Evolutionary conservation across 1,284 basidiomycete genomes (phyloP), one percentile per base, ranked within the genome.

Genomic region (Schizophyllum commune): DNA sequence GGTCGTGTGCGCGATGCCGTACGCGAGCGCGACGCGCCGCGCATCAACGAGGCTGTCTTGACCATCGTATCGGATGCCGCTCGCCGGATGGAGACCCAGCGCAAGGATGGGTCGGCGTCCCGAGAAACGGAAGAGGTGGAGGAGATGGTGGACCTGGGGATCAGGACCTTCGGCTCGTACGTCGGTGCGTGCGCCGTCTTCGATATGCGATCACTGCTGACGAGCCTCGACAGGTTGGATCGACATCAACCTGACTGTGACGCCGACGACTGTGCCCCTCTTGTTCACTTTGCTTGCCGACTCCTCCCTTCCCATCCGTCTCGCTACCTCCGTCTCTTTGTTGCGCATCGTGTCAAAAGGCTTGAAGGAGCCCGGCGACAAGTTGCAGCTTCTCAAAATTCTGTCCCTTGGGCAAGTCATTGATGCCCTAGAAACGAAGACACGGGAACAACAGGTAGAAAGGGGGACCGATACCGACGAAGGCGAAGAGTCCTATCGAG

Each of bases 171-270:
- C 69, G 92, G 88, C 9, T 93, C 95, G 53, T 99, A 98, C 74
- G 94, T 94, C 65, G 94, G 94, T 96, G 72, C 73, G 94, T 86
- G 55, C 5, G 56, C 56, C 32, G 39, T 58, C 52, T 55, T 62
- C 11, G 57, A 58, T 52, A 15, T 47, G 11, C 32, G 47, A 17
- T 56, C 8, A 51, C 32, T 39, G n/a, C 21, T 56, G 22, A 65
- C 60, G 55, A 59, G 55, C 33, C 15, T 53, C n/a, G 58, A 20
- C 68, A 96, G 94, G 95, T 8, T 99, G 97, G 97, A 91, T 99
- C 68, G 98, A 99, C 71, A 96, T 99, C 69, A 92, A 93, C 68
- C 80, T 99, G 62, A 93, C 97, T 32, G 90, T 99, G 64, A 98
- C 95, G 1, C 93, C 92, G 21, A 86, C 85, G 9, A 95, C 95